Evolutionary conservation across 345 rosid genomes (phyloP).

Genomic region (Eucalyptus sp.): DNA sequence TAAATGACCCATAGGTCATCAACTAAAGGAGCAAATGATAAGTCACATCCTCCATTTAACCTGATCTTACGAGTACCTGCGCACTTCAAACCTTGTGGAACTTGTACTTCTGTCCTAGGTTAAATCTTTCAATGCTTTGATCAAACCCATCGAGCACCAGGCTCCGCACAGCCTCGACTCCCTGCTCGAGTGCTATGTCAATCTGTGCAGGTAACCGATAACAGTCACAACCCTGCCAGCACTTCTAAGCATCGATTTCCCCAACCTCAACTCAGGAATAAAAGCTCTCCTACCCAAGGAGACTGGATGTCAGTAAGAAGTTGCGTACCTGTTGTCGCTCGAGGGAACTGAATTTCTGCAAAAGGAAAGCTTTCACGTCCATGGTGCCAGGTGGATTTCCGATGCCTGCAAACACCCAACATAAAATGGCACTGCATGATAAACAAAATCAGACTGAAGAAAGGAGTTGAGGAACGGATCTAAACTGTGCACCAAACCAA

Average conservation of each 20-base stretch:
- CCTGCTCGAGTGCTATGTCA: constrained; percentile 54
- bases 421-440: background rate
- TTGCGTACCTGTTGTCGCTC: constrained; percentile 54
- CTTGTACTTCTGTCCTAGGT: constrained; percentile 70
- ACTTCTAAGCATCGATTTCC: background rate
- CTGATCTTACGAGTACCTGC: background rate
- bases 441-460: background rate
- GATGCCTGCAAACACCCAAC: constrained; percentile 36
- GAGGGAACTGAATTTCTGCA: constrained; percentile 63
- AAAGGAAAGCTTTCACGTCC: constrained; percentile 90
- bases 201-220: constrained; percentile 17
- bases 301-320: background rate
- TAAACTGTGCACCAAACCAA: background rate
- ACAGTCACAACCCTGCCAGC: background rate
- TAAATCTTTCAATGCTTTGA: constrained; percentile 49
- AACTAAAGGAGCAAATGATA: background rate
- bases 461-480: background rate
- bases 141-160: constrained; percentile 51
- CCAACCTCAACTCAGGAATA: background rate
- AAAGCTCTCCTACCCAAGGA: background rate
- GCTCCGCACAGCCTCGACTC: constrained; percentile 53
- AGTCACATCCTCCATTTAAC: background rate
- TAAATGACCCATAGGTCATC: background rate
- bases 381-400: constrained; percentile 87
- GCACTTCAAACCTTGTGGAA: constrained; percentile 35